Conservation (phyloP, 305 asterid species). For the Coffea humblotiana region DNA sequence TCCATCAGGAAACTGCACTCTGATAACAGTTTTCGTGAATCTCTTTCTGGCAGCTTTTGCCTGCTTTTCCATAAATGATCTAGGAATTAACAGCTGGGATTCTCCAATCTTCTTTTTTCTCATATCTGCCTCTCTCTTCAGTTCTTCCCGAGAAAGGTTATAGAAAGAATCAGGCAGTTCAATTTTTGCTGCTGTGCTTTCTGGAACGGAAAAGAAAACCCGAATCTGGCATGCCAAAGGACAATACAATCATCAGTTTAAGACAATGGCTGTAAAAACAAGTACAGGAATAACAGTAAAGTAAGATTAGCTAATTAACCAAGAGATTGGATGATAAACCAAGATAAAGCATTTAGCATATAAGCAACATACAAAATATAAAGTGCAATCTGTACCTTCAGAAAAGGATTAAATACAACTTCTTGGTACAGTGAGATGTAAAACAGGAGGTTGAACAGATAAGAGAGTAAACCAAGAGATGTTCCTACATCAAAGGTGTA, state of each 20-base stretch:
- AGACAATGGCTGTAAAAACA: constrained; percentile 1
- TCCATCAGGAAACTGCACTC: constrained; percentile 91
- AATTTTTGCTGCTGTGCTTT: constrained; percentile 78
- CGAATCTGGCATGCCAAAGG: constrained; percentile 44
- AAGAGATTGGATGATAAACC: neutral
- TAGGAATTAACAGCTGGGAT: constrained; percentile 87
- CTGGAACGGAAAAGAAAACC: constrained; percentile 88
- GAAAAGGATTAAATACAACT: neutral
- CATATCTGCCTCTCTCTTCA: constrained; percentile 75
- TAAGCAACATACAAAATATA: neutral
- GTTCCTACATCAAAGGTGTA: neutral
- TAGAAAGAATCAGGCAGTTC: constrained; percentile 85
- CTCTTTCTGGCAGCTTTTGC: constrained; percentile 73
- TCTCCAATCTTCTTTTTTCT: constrained; percentile 80
- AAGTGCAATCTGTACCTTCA: neutral
- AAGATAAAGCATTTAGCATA: neutral
- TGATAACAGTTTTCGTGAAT: constrained; percentile 64
- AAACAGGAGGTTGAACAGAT: neutral
- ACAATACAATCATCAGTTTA: constrained; percentile 18
- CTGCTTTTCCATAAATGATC: constrained; percentile 82
- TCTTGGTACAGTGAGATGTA: neutral
- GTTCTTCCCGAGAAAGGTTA: constrained; percentile 66
- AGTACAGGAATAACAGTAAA: neutral
- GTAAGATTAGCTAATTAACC: too few relatives aligned
- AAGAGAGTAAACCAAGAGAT: neutral